Evolutionary conservation across 371 early-diverging fungal species (phyloP), one percentile per base, ranked within the genome.

Genomic region (Amoeboaphelidium protococcarum): DNA sequence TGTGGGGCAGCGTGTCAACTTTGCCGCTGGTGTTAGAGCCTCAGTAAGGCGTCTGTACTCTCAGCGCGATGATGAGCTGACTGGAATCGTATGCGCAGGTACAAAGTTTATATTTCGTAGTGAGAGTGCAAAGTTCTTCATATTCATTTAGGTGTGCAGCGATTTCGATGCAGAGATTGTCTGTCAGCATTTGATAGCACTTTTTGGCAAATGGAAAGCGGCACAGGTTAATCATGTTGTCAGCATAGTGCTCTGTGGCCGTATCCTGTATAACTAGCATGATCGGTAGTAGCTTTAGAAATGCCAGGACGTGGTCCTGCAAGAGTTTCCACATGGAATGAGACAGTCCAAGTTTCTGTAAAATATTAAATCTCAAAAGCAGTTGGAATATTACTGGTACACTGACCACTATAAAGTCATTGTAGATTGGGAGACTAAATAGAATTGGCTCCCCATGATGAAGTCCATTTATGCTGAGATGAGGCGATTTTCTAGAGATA

Each of bases 191-290:
- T 57, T 91, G 10, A 83, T 86, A 0, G 80, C 86, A 31, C 66
- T 95, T 26, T 90, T 89, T 60, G 63, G 63, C 43, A 65, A 72
- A 42, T 95, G 95, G 95, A 78, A 76, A 48, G 69, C 68, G 12
- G 54, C 69, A 23, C 74, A 78, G 22, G 73, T 85, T 42, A 95
- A 92, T 58, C 95, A 95, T 56, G 75, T 88, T n/a, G 88, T 92
- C 2, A 82, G 88, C 0, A 76, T 95, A 40, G 76, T 95, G 6
- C 64, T 95, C 25, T 92, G 89, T 58, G 71, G 89, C 2, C 74
- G 95, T 2, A 71, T 87, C 22, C 75, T 74, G 57, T 83, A 83
- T 51, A 58, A 65, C 27, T 60, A 61, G 3, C 58, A 60, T 44
- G 73, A 74, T 41, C n/a, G n/a, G n/a, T n/a, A n/a, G n/a, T n/a